A percentile compares a stretch with the other conserved stretches of the same genome.
phyloP scores from a whole-genome alignment of 257 asterid genomes.

The Solanum chaucha region DNA sequence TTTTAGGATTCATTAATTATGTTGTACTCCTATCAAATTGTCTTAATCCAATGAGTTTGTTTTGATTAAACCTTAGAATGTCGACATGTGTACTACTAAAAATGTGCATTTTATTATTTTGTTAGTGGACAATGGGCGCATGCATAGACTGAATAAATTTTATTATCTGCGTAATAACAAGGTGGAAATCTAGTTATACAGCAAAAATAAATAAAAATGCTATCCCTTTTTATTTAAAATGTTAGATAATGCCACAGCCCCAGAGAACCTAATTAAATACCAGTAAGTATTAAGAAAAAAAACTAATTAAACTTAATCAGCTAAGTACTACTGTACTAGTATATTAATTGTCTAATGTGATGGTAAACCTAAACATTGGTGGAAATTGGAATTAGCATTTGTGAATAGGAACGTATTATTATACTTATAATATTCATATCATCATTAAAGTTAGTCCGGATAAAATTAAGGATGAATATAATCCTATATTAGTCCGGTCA shows the following conservation, averaged over 20 bases:
- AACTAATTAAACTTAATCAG: not conserved
- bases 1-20: not conserved
- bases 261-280: not conserved
- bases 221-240: not conserved
- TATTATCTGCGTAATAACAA: not conserved
- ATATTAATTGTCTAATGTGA: not conserved
- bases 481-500: not conserved
- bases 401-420: not conserved
- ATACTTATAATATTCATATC: not conserved
- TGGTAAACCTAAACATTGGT: not conserved
- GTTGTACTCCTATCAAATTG: not conserved
- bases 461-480: no score
- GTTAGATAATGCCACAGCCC: not conserved
- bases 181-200: slow-evolving; percentile 3
- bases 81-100: not conserved
- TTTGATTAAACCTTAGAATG: not conserved
- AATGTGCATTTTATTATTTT: not conserved
- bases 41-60: not conserved
- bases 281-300: not conserved
- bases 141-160: not conserved
- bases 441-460: not conserved
- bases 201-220: not conserved
- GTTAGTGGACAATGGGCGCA: not conserved
- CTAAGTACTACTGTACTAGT: not conserved
- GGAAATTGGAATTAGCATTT: not conserved